phyloP scores from a whole-genome alignment of 768 basidiomycete species.

The Leccinellum albellum region DNA sequence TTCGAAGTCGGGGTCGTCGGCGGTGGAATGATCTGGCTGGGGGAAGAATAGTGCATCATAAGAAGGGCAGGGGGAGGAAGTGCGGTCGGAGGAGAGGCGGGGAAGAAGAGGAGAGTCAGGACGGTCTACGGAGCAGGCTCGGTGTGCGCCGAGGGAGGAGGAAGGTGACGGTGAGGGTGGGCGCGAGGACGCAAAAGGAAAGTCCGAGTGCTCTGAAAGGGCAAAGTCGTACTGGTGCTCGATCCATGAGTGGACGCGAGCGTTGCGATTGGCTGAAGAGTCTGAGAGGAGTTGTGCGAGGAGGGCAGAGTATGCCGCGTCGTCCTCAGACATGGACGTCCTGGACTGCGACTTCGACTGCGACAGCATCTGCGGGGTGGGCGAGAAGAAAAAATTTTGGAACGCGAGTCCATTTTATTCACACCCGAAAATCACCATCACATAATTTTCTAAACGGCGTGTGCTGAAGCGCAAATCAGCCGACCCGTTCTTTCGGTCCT shows the following conservation, averaged over 20 bases:
- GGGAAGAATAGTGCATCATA: conserved; percentile 36
- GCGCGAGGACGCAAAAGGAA: conserved; percentile 7
- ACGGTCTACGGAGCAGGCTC: conserved; percentile 19
- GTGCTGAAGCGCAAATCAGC: conserved; percentile 15
- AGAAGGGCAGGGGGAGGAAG: conserved; percentile 27
- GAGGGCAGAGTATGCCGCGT: conserved; percentile 26
- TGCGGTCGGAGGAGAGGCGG: conserved; percentile 20
- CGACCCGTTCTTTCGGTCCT: conserved; percentile 13
- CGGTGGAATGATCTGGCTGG: background rate
- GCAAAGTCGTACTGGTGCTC: conserved; percentile 36
- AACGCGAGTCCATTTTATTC: conserved; percentile 21
- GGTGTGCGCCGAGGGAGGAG: conserved; percentile 30
- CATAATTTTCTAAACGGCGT: conserved; percentile 11
- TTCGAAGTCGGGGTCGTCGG: conserved; percentile 16
- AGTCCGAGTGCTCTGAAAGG: conserved; percentile 22
- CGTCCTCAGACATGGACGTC: conserved; percentile 29
- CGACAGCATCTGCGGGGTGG: conserved; percentile 4
- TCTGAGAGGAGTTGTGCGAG: conserved; percentile 28
- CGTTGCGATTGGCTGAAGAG: conserved; percentile 21
- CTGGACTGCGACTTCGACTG: background rate
- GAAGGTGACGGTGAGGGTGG: conserved; percentile 29
- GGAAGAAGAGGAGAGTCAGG: conserved; percentile 32
- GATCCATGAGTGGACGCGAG: conserved; percentile 33
- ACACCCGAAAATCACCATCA: conserved; percentile 10
- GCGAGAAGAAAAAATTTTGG: background rate